Evolutionary conservation across 164 flowering plant species (phyloP).

Genomic region (Vitis riparia): DNA sequence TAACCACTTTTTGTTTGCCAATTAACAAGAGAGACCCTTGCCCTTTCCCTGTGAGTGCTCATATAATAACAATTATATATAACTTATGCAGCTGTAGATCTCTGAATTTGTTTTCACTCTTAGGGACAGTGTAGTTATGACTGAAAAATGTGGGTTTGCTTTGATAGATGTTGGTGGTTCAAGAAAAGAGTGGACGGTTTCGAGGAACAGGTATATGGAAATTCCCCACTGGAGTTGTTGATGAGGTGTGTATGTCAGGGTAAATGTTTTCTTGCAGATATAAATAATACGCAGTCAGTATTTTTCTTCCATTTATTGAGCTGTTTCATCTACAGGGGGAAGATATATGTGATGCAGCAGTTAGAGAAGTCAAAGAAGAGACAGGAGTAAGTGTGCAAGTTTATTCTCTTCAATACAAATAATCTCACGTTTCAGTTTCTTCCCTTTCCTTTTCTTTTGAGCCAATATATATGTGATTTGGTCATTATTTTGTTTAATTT

Average conservation of each 20-base stretch:
- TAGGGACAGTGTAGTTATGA: background rate
- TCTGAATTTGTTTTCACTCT: background rate
- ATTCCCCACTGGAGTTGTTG: constrained; percentile 51
- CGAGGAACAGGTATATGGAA: constrained; percentile 45
- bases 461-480: background rate
- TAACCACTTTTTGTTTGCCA: too few species aligned
- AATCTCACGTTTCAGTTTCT: background rate
- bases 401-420: background rate
- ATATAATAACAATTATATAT: background rate
- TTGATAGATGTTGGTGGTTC: constrained; percentile 43
- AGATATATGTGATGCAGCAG: constrained; percentile 48
- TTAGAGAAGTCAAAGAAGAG: constrained; percentile 58
- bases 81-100: background rate
- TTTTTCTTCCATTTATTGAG: background rate
- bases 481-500: background rate
- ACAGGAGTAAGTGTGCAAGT: constrained; percentile 45
- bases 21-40: too few species aligned
- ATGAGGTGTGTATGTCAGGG: constrained; percentile 30
- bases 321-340: constrained; percentile 42
- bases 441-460: background rate
- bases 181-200: constrained; percentile 42
- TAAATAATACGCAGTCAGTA: background rate
- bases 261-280: background rate
- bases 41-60: background rate
- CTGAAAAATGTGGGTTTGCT: background rate